These are phyloP conservation scores for Cephalotrichum gorgonifer DNA, from an alignment of 2,329 filamentous ascomycete genomes.

Conservation along the genomic window DNA sequence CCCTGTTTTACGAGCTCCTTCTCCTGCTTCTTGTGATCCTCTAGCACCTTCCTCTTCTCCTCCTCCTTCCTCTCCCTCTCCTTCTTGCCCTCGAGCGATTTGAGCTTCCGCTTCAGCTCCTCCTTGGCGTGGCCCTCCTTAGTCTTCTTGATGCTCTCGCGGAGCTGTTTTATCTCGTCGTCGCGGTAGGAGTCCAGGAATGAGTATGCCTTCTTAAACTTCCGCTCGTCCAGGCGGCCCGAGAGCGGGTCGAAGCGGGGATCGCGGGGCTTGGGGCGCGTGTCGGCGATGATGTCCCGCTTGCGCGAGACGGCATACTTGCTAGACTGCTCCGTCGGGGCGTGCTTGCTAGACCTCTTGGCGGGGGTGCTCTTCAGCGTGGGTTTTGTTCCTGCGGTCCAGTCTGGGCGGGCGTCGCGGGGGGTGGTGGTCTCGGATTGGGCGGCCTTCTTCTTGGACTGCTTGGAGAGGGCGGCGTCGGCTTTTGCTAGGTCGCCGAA, in stretches of 20 bases:
- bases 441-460: slow-evolving; percentile 14
- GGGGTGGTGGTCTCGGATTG: slow-evolving; percentile 14
- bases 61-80: slow-evolving; percentile 62
- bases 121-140: slow-evolving; percentile 59
- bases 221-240: slow-evolving; percentile 40
- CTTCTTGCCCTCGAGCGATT: slow-evolving; percentile 69
- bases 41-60: slow-evolving; percentile 56
- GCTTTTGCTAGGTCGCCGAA: slow-evolving; percentile 88
- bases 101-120: slow-evolving; percentile 59
- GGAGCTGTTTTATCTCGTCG: slow-evolving; percentile 70
- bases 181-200: slow-evolving; percentile 83
- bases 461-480: slow-evolving; percentile 52
- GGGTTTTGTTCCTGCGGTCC: slow-evolving; percentile 17
- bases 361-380: neutral
- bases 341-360: slow-evolving; percentile 56
- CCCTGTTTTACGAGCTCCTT: slow-evolving; percentile 77
- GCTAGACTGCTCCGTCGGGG: slow-evolving; percentile 71
- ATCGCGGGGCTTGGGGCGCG: slow-evolving; percentile 55
- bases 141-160: slow-evolving; percentile 51
- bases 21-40: slow-evolving; percentile 71
- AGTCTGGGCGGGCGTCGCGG: slow-evolving; percentile 18
- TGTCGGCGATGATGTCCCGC: slow-evolving; percentile 48
- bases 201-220: slow-evolving; percentile 63
- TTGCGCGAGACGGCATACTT: slow-evolving; percentile 75
- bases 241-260: slow-evolving; percentile 73